Evolutionary conservation across 2,329 filamentous ascomycete genomes (phyloP).

Genomic region (Aureobasidium sp.): DNA sequence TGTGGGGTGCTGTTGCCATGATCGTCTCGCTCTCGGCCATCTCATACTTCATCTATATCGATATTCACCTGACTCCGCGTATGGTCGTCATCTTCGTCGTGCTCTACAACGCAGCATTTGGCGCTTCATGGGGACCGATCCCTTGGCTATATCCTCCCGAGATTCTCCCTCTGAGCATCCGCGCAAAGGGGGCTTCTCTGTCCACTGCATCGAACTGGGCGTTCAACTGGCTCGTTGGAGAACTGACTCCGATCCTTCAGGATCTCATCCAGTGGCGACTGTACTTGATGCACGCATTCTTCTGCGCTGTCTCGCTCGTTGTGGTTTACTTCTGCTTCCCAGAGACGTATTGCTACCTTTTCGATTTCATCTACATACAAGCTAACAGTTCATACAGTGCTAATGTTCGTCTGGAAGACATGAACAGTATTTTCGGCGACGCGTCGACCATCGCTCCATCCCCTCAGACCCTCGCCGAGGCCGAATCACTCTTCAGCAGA

Average conservation of each 20-base stretch:
- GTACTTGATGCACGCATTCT: conserved; percentile 93
- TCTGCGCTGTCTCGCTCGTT: conserved; percentile 90
- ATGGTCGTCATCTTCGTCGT: conserved; percentile 92
- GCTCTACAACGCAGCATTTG: conserved; percentile 96
- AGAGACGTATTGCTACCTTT: conserved; percentile 51
- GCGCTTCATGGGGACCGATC: conserved; percentile 95
- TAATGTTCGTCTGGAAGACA: conserved; percentile 90
- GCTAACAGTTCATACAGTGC: conserved; percentile 35
- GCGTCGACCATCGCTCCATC: conserved; percentile 77
- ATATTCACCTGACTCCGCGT: conserved; percentile 67
- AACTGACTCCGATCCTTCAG: conserved; percentile 88
- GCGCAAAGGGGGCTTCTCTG: conserved; percentile 91
- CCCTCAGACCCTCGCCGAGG: conserved; percentile 67
- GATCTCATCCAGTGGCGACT: conserved; percentile 88
- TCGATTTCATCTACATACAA: background rate
- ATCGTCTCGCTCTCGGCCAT: conserved; percentile 78
- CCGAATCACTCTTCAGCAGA: conserved; percentile 70
- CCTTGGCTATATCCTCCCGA: conserved; percentile 99
- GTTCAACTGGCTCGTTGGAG: conserved; percentile 94
- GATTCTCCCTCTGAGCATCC: conserved; percentile 91
- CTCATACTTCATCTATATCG: conserved; percentile 90
- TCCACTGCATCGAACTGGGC: conserved; percentile 97
- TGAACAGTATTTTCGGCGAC: conserved; percentile 91
- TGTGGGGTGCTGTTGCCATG: conserved; percentile 87
- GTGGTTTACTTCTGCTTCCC: conserved; percentile 97